These are phyloP conservation scores for Hyaloscypha bicolor DNA, from an alignment of 495 filamentous ascomycete species.

Conservation along the genomic window DNA sequence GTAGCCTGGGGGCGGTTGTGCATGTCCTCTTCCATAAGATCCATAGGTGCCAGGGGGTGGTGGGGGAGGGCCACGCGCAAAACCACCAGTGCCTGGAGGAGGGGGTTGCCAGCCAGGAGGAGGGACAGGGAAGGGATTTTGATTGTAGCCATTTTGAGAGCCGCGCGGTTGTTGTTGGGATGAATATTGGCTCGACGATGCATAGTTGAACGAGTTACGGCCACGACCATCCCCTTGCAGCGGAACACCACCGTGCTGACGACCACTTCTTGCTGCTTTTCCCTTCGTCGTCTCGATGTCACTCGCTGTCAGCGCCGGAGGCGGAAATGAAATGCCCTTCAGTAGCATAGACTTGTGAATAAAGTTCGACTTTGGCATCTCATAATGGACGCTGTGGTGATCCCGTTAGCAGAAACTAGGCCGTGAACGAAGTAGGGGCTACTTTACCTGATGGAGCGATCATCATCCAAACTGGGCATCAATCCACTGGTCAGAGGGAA, in stretches of 20 bases:
- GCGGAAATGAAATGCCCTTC: conserved; percentile 72
- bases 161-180: conserved; percentile 19
- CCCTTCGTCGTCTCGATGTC: conserved; percentile 63
- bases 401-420: conserved; percentile 36
- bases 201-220: conserved; percentile 51
- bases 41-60: conserved; percentile 16
- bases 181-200: conserved; percentile 16
- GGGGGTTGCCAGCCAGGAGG: conserved; percentile 44
- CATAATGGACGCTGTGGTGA: conserved; percentile 70
- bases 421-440: conserved; percentile 13
- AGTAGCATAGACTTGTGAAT: conserved; percentile 94
- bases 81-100: conserved; percentile 45
- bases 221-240: conserved; percentile 55
- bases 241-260: conserved; percentile 62
- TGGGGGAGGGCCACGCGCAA: conserved; percentile 42
- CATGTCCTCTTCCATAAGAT: neutral
- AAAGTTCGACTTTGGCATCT: conserved; percentile 69
- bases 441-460: conserved; percentile 77
- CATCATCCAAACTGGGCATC: conserved; percentile 78
- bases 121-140: conserved; percentile 40
- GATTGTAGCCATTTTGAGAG: conserved; percentile 36
- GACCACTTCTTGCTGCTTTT: conserved; percentile 41
- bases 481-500: conserved; percentile 64
- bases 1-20: neutral
- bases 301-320: conserved; percentile 66